These are phyloP conservation scores for Nemania diffusa DNA, from an alignment of 2,329 filamentous ascomycete species.

Conservation along the genomic window DNA sequence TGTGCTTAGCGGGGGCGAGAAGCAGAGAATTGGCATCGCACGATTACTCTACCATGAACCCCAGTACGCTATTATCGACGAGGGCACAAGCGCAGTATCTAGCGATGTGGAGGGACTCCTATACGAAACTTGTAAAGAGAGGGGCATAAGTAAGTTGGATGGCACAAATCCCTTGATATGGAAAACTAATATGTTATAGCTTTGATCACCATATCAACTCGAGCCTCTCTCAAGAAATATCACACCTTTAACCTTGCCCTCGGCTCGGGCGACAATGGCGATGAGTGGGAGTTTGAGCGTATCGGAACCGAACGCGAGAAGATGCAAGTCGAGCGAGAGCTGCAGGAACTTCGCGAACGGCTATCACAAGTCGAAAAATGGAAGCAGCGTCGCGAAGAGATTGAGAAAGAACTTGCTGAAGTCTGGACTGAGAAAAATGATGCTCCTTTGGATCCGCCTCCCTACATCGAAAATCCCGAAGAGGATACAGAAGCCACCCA, in stretches of 20 bases:
- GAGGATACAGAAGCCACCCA: constrained; percentile 9
- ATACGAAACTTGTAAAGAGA: constrained; percentile 92
- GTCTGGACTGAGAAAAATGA: constrained; percentile 68
- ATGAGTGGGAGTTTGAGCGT: constrained; percentile 90
- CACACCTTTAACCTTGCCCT: constrained; percentile 91
- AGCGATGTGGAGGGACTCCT: constrained; percentile 93
- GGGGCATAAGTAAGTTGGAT: constrained; percentile 80
- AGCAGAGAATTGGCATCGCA: constrained; percentile 93
- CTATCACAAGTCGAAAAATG: constrained; percentile 84
- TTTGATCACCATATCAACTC: constrained; percentile 93
- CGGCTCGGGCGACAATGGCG: constrained; percentile 81
- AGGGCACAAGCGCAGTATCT: constrained; percentile 93
- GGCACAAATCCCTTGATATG: background rate
- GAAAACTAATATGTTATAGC: constrained; percentile 60
- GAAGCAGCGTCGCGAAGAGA: constrained; percentile 80
- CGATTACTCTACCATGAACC: constrained; percentile 94
- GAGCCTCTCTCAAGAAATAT: constrained; percentile 93
- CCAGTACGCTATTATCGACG: constrained; percentile 91
- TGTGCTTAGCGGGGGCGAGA: constrained; percentile 95
- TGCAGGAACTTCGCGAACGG: constrained; percentile 83
- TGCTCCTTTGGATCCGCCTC: constrained; percentile 57
- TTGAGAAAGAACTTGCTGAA: constrained; percentile 80
- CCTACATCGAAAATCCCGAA: constrained; percentile 50
- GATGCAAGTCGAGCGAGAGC: constrained; percentile 89
- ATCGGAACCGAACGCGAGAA: constrained; percentile 96